These are phyloP conservation scores for Monosporozyma solicola DNA, from an alignment of 805 yeast species.

Conservation along the genomic window DNA sequence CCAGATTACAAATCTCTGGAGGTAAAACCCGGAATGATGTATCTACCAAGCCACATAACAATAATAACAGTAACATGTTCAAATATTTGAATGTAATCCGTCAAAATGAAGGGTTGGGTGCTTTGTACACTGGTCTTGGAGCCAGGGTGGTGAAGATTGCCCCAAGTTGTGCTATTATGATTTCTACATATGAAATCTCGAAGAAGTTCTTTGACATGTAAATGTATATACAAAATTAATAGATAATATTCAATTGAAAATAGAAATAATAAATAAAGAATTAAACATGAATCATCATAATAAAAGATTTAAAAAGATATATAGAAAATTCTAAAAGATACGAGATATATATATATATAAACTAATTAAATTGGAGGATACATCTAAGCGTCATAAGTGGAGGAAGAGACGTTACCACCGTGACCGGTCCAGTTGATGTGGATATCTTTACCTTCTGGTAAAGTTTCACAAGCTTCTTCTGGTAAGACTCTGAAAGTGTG, in stretches of 20 bases:
- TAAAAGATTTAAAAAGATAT: background rate
- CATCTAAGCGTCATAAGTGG: conserved; percentile 79
- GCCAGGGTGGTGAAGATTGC: conserved; percentile 90
- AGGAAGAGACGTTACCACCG: conserved; percentile 96
- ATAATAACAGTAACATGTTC: conserved; percentile 42
- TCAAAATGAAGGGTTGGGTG: conserved; percentile 64
- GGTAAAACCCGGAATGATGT: conserved; percentile 4
- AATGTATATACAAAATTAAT: background rate
- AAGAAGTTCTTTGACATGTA: conserved; percentile 36
- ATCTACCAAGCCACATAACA: conserved; percentile 13
- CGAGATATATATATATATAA: too few relatives aligned
- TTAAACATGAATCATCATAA: background rate
- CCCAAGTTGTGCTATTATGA: conserved; percentile 98
- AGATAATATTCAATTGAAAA: background rate
- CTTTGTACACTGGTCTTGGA: conserved; percentile 77
- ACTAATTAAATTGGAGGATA: background rate
- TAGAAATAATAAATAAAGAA: background rate
- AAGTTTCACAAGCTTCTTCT: conserved; percentile 63
- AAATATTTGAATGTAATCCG: conserved; percentile 54
- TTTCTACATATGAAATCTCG: conserved; percentile 85
- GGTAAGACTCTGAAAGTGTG: conserved; percentile 96
- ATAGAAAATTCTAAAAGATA: too few relatives aligned
- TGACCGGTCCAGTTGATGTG: conserved; percentile 99
- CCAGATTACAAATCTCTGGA: conserved; percentile 65
- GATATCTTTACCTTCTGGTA: conserved; percentile 74